Percentiles rank a stretch among this genome's conserved stretches.
Evolutionary conservation across 192 early-diverging fungal species (phyloP).

Genomic region (Allomyces macrogynus): DNA sequence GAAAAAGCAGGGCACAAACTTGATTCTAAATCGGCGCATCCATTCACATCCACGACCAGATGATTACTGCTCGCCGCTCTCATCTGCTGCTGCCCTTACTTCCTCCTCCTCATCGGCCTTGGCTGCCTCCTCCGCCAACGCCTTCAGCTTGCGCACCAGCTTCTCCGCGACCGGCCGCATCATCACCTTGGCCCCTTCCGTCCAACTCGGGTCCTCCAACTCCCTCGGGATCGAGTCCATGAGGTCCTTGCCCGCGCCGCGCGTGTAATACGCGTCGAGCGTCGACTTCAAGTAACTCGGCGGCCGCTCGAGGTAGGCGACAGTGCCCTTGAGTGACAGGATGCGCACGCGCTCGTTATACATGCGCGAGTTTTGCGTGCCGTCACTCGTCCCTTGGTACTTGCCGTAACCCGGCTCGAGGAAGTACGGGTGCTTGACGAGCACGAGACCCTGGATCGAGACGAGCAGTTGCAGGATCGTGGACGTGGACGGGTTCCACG

Average conservation of each 20-base stretch:
- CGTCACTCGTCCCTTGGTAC: slow-evolving; percentile 27
- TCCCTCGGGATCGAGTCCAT: background rate
- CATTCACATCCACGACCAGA: too few relatives aligned
- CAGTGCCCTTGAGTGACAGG: slow-evolving; percentile 15
- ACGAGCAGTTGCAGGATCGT: slow-evolving; percentile 28
- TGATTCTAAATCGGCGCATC: too few relatives aligned
- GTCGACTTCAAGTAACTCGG: slow-evolving; percentile 12
- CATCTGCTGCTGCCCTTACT: too few relatives aligned
- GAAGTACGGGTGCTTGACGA: slow-evolving; percentile 28
- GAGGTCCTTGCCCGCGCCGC: background rate
- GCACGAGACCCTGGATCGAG: slow-evolving; percentile 33
- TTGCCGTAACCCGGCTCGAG: slow-evolving; percentile 41
- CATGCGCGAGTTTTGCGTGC: slow-evolving; percentile 15
- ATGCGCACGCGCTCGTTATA: slow-evolving; percentile 40
- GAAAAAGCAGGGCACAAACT: too few relatives aligned
- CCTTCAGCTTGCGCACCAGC: background rate
- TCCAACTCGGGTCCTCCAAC: background rate
- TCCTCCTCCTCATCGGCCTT: background rate
- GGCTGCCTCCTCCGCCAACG: background rate
- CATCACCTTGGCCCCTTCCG: background rate
- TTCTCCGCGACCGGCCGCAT: slow-evolving; percentile 1
- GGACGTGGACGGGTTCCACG: slow-evolving; percentile 27
- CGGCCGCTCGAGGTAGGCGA: slow-evolving; percentile 12
- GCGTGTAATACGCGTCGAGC: slow-evolving; percentile 7
- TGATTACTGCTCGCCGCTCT: too few relatives aligned